These are phyloP conservation scores for Brettanomyces bruxellensis DNA, from an alignment of 805 yeast species.

Conservation along the genomic window DNA sequence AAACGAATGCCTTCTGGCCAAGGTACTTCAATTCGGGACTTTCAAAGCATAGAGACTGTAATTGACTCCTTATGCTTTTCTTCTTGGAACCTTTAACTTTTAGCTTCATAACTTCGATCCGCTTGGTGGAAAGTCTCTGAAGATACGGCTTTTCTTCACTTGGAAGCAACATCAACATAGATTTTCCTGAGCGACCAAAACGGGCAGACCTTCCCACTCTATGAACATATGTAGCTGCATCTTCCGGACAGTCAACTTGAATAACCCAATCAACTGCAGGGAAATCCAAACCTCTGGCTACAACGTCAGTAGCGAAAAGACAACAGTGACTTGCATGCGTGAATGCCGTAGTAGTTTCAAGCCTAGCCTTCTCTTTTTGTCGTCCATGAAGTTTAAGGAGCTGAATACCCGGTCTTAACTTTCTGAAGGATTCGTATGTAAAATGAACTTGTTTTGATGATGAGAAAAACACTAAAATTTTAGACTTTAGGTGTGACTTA, in stretches of 20 bases:
- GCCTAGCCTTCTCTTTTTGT: slow-evolving; percentile 81
- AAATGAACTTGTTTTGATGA: slow-evolving; percentile 88
- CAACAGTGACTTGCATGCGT: slow-evolving; percentile 73
- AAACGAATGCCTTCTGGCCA: slow-evolving; percentile 92
- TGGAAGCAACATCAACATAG: slow-evolving; percentile 75
- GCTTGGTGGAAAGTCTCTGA: slow-evolving; percentile 48
- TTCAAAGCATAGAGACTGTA: slow-evolving; percentile 85
- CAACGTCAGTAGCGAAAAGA: slow-evolving; percentile 83
- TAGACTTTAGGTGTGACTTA: slow-evolving; percentile 70
- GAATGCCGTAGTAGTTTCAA: slow-evolving; percentile 74
- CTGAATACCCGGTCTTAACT: slow-evolving; percentile 87
- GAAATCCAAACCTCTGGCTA: slow-evolving; percentile 86
- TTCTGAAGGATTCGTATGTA: slow-evolving; percentile 78
- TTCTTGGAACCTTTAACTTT: slow-evolving; percentile 67
- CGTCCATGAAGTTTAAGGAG: slow-evolving; percentile 80
- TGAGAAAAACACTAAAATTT: slow-evolving; percentile 75
- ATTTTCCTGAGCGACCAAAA: slow-evolving; percentile 76
- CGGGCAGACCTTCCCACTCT: slow-evolving; percentile 88
- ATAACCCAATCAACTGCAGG: slow-evolving; percentile 95
- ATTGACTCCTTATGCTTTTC: slow-evolving; percentile 68
- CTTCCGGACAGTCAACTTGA: slow-evolving; percentile 88
- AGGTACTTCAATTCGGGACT: slow-evolving; percentile 87
- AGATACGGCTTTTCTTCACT: slow-evolving; percentile 74
- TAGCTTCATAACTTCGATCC: slow-evolving; percentile 62
- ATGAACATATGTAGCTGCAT: slow-evolving; percentile 80